Evolutionary conservation across 805 yeast genomes (phyloP).

Genomic region (Starmerella bacillaris): DNA sequence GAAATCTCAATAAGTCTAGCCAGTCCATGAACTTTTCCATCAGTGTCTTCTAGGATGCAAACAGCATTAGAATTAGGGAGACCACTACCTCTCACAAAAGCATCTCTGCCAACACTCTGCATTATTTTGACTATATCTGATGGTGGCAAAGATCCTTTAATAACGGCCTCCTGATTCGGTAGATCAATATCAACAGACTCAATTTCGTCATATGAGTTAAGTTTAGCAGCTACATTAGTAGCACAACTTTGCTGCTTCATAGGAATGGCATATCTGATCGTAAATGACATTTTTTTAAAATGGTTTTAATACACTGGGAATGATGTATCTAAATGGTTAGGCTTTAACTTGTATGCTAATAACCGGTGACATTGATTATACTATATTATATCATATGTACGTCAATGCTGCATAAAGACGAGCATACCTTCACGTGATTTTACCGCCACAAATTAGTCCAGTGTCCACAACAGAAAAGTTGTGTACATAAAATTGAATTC

Average conservation of each 20-base stretch:
- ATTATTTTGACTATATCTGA: slow-evolving; percentile 50
- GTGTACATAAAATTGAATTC: too few species aligned
- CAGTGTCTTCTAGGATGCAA: slow-evolving; percentile 58
- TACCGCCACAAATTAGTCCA: too few species aligned
- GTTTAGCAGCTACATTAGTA: slow-evolving; percentile 36
- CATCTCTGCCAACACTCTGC: slow-evolving; percentile 65
- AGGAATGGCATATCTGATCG: slow-evolving; percentile 50
- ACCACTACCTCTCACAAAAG: slow-evolving; percentile 84
- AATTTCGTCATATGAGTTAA: slow-evolving; percentile 31
- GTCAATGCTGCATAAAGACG: too few species aligned
- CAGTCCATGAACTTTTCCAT: slow-evolving; percentile 61
- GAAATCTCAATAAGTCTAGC: slow-evolving; percentile 64
- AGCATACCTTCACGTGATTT: too few species aligned
- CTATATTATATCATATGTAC: too few species aligned
- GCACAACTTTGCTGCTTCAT: slow-evolving; percentile 64
- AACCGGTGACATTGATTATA: too few species aligned
- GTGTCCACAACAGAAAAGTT: too few species aligned
- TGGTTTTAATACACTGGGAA: too few species aligned
- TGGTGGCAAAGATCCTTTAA: slow-evolving; percentile 59
- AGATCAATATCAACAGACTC: slow-evolving; percentile 39
- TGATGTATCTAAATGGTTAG: too few species aligned
- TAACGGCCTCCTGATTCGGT: slow-evolving; percentile 40
- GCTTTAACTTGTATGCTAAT: too few species aligned
- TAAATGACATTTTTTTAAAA: slow-evolving; percentile 5
- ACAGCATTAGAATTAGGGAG: slow-evolving; percentile 78